Percentiles rank a stretch among this genome's conserved stretches.
phyloP scores from a whole-genome alignment of 768 basidiomycete species.

The Artomyces pyxidatus region DNA sequence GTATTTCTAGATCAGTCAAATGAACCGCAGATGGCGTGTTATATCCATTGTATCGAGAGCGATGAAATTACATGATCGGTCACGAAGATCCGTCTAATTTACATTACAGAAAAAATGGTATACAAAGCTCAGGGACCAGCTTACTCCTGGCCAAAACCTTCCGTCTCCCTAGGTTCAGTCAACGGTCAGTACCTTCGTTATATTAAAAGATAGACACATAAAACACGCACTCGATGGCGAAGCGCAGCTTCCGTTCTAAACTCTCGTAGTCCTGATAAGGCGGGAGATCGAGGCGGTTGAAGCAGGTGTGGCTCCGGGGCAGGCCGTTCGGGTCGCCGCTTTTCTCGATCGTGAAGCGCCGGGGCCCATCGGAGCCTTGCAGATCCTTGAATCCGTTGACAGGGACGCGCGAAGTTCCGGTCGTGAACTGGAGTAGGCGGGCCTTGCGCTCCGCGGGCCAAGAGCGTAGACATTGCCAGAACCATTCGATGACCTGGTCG shows the following conservation, averaged over 20 bases:
- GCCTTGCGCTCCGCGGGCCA: constrained; percentile 90
- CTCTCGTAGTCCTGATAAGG: constrained; percentile 86
- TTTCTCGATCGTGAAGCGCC: constrained; percentile 93
- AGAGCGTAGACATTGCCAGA: constrained; percentile 86
- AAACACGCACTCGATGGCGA: constrained; percentile 67
- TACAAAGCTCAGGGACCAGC: no score
- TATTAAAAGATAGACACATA: constrained; percentile 3
- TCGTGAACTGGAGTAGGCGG: constrained; percentile 82
- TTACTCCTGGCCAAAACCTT: constrained; percentile 50
- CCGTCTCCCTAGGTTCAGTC: constrained; percentile 66
- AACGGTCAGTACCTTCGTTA: background rate
- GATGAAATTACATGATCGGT: background rate
- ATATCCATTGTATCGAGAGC: no score
- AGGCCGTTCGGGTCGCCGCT: constrained; percentile 82
- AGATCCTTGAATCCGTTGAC: constrained; percentile 94
- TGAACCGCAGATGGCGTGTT: no score
- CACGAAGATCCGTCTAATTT: no score
- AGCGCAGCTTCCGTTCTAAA: constrained; percentile 77
- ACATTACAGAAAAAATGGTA: no score
- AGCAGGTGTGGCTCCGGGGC: constrained; percentile 90
- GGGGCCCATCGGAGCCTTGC: constrained; percentile 87
- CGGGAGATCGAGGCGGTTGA: constrained; percentile 84
- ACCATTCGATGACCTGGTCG: constrained; percentile 89
- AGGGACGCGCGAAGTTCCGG: constrained; percentile 75
- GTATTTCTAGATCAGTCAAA: no score